These are phyloP conservation scores for Hibiscus trionum DNA, from an alignment of 345 rosid genomes.

Conservation along the genomic window DNA sequence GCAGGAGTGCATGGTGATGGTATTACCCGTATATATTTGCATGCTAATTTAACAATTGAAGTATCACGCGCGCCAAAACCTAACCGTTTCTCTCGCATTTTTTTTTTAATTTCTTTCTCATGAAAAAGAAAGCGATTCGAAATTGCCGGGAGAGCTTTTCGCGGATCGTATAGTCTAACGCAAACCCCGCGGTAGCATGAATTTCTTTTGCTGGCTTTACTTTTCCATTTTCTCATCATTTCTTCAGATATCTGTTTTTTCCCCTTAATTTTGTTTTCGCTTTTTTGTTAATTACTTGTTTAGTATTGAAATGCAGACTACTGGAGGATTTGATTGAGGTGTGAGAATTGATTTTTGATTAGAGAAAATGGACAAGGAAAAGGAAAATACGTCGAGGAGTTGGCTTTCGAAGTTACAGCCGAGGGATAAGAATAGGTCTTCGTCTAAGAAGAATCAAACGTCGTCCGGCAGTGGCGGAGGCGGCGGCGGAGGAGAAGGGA, in stretches of 20 bases:
- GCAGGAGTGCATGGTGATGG: too few relatives aligned
- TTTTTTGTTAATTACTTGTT: neutral
- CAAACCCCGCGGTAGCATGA: slow-evolving; percentile 28
- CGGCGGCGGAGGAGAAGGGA: slow-evolving; percentile 13
- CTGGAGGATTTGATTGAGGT: neutral
- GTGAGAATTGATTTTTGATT: neutral
- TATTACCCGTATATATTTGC: too few relatives aligned
- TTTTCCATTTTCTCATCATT: neutral
- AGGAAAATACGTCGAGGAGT: slow-evolving; percentile 47
- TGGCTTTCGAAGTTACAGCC: slow-evolving; percentile 70
- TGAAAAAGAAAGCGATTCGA: neutral
- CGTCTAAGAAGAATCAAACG: slow-evolving; percentile 30
- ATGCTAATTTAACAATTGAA: neutral
- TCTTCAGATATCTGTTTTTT: neutral
- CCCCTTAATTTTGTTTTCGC: neutral
- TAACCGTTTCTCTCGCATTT: neutral
- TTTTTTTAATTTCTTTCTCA: neutral
- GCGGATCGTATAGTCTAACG: slow-evolving; percentile 16
- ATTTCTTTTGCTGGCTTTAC: slow-evolving; percentile 21
- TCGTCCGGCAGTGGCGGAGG: slow-evolving; percentile 11
- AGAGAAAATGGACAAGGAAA: slow-evolving; percentile 33
- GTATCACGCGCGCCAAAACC: neutral
- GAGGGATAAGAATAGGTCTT: slow-evolving; percentile 38
- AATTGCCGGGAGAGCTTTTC: slow-evolving; percentile 11
- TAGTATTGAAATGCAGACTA: slow-evolving; percentile 9